Percentiles rank a stretch among this genome's conserved stretches.
phyloP scores from a whole-genome alignment of 2,329 filamentous ascomycete species.

The Lizonia empirigonia region DNA sequence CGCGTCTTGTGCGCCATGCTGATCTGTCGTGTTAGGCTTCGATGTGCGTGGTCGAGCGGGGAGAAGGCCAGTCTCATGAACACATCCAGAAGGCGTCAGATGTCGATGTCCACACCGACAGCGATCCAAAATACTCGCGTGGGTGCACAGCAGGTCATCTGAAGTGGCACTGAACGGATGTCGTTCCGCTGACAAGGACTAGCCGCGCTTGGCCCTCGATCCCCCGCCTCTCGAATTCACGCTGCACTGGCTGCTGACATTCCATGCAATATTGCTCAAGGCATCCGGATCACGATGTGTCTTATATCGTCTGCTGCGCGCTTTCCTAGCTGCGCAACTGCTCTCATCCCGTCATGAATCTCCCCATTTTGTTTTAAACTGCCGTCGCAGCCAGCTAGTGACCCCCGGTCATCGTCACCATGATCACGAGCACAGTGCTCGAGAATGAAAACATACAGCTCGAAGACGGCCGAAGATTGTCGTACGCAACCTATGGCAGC shows the following conservation, averaged over 20 bases:
- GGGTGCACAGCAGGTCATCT: slow-evolving; percentile 15
- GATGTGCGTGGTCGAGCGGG: slow-evolving; percentile 3
- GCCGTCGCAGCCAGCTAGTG: slow-evolving; percentile 2
- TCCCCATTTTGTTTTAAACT: slow-evolving; percentile 3
- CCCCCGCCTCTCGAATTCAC: slow-evolving; percentile 13
- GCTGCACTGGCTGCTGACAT: slow-evolving; percentile 12
- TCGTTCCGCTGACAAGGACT: slow-evolving; percentile 9
- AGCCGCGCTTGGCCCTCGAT: slow-evolving; percentile 5
- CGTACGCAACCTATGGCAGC: slow-evolving; percentile 54
- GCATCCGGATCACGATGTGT: slow-evolving; percentile 13
- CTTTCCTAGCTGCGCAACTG: not conserved
- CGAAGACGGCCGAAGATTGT: slow-evolving; percentile 48
- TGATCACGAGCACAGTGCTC: slow-evolving; percentile 22
- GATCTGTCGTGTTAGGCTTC: slow-evolving; percentile 2
- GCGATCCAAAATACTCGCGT: slow-evolving; percentile 1
- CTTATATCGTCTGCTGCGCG: slow-evolving; percentile 2
- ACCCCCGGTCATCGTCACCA: slow-evolving; percentile 2
- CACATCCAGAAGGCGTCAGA: not conserved
- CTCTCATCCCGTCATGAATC: slow-evolving; percentile 4
- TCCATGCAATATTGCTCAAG: slow-evolving; percentile 11
- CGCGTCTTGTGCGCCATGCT: slow-evolving; percentile 4
- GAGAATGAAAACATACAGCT: slow-evolving; percentile 37
- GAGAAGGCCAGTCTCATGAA: slow-evolving; percentile 7
- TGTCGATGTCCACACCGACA: slow-evolving; percentile 4
- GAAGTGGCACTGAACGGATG: slow-evolving; percentile 1